phyloP scores from a whole-genome alignment of 2,329 filamentous ascomycete genomes.

The Neonectria sp. region DNA sequence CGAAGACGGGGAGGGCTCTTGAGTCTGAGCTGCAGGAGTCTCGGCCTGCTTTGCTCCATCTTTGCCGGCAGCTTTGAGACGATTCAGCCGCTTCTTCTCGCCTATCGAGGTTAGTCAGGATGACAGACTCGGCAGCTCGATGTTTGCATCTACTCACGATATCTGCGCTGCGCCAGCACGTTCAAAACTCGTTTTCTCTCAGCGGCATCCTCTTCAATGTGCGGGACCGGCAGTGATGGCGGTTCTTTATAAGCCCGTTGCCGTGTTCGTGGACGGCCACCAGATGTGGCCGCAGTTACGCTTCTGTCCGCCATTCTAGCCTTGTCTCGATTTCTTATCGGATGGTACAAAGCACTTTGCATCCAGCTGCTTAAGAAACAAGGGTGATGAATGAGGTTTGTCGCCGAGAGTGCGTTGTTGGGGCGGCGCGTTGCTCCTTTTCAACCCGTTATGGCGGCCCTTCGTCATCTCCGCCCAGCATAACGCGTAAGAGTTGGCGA shows the following conservation, averaged over 20 bases:
- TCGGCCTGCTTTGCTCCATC: conserved; percentile 17
- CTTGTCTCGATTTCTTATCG: background rate
- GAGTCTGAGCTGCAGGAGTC: background rate
- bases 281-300: conserved; percentile 6
- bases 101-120: conserved; percentile 41
- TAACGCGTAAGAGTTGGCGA: conserved; percentile 47
- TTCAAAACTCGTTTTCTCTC: conserved; percentile 69
- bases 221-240: conserved; percentile 59
- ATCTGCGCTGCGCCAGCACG: conserved; percentile 68
- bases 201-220: conserved; percentile 65
- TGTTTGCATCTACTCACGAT: conserved; percentile 53
- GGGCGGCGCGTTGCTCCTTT: conserved; percentile 29
- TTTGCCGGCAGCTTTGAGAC: conserved; percentile 39
- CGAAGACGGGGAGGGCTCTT: conserved; percentile 18
- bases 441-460: conserved; percentile 31
- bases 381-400: background rate
- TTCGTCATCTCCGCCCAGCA: conserved; percentile 42
- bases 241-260: conserved; percentile 59
- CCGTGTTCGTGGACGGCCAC: conserved; percentile 51
- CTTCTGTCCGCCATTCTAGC: conserved; percentile 28
- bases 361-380: background rate
- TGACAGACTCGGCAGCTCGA: background rate
- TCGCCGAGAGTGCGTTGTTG: conserved; percentile 1
- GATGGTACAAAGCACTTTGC: background rate
- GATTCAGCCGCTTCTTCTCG: conserved; percentile 52